A percentile compares a stretch with the other conserved stretches of the same genome.
phyloP scores from a whole-genome alignment of 2,329 filamentous ascomycete genomes.

The Cytospora piceicola region DNA sequence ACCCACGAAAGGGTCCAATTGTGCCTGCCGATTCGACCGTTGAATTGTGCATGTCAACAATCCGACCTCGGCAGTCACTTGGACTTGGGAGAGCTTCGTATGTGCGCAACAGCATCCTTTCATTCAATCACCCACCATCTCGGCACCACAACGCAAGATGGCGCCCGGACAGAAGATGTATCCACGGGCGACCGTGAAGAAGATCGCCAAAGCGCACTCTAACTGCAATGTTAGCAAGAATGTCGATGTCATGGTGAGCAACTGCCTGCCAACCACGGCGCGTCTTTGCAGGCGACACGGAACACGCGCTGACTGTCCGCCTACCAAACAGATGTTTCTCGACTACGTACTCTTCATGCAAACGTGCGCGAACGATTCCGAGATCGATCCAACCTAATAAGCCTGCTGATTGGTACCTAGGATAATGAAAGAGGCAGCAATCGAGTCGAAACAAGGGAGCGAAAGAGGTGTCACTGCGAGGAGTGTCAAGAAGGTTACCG shows the following conservation, averaged over 20 bases:
- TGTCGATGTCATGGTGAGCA: constrained; percentile 76
- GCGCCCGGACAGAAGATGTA: constrained; percentile 74
- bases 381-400: not conserved
- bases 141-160: constrained; percentile 44
- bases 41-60: constrained; percentile 18
- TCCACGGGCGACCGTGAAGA: constrained; percentile 81
- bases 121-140: not conserved
- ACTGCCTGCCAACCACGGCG: constrained; percentile 25
- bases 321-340: constrained; percentile 69
- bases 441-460: constrained; percentile 73
- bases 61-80: not conserved
- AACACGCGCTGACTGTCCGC: constrained; percentile 35
- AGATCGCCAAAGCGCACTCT: constrained; percentile 87
- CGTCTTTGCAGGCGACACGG: constrained; percentile 33
- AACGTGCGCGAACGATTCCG: constrained; percentile 45
- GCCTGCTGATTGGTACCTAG: constrained; percentile 46
- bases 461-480: constrained; percentile 75
- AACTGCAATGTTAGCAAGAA: constrained; percentile 81
- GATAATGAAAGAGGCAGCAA: constrained; percentile 78
- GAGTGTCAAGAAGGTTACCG: constrained; percentile 76
- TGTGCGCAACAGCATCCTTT: not conserved
- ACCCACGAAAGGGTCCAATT: not conserved
- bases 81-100: constrained; percentile 1
- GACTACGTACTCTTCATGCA: constrained; percentile 85
- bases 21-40: constrained; percentile 21